Conservation (phyloP, 2,329 filamentous ascomycete genomes). For the Dactylonectria macrodidyma region DNA sequence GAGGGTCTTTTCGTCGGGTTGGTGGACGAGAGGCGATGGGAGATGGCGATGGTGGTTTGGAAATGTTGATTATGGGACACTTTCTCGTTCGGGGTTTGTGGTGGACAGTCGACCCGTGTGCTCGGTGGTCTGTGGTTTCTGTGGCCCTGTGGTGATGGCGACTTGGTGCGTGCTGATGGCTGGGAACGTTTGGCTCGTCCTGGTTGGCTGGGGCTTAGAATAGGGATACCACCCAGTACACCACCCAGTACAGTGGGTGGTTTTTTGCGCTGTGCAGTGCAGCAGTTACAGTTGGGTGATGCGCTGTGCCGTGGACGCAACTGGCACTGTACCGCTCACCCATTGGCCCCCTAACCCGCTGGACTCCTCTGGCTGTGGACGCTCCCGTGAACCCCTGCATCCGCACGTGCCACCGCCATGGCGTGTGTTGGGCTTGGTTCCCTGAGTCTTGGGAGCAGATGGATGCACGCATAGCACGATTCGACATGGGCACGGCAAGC, state of each 20-base stretch:
- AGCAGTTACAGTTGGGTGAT: not conserved
- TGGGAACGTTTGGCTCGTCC: constrained; percentile 27
- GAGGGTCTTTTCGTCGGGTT: constrained; percentile 25
- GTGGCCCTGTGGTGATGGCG: not conserved
- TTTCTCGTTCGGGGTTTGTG: constrained; percentile 19
- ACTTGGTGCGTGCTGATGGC: constrained; percentile 10
- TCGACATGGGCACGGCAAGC: not conserved
- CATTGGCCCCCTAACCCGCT: not conserved
- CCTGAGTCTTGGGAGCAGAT: constrained; percentile 6
- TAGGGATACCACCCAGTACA: constrained; percentile 13
- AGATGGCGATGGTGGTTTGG: constrained; percentile 13
- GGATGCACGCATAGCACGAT: not conserved
- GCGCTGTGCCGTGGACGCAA: not conserved
- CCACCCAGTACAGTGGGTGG: constrained; percentile 4
- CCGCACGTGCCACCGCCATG: constrained; percentile 47
- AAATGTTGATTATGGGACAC: constrained; percentile 28
- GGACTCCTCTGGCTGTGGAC: constrained; percentile 17
- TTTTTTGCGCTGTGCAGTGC: not conserved
- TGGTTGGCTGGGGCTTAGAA: constrained; percentile 29
- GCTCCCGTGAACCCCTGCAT: constrained; percentile 43
- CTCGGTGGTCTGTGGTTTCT: constrained; percentile 26
- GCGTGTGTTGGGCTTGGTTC: constrained; percentile 27
- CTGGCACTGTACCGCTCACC: not conserved
- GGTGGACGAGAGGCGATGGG: constrained; percentile 18
- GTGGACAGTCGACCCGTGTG: constrained; percentile 13